Evolutionary conservation across 495 filamentous ascomycete species (phyloP), one percentile per base, ranked within the genome.

Genomic region (Lophium mytilinum): DNA sequence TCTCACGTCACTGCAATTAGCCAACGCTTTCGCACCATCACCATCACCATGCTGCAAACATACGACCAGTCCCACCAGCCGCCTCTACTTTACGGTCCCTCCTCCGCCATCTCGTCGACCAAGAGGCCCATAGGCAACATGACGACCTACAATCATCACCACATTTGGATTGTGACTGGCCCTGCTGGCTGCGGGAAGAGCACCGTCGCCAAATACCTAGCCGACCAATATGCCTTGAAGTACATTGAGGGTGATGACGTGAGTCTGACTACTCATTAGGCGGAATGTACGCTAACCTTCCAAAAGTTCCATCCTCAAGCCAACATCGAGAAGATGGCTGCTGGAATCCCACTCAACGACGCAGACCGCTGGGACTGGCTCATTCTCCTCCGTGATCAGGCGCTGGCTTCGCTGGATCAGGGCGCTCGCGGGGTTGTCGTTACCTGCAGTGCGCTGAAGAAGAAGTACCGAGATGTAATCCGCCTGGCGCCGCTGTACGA

Each of bases 361-460:
- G 83, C 82, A 60, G 94, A 99, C 72, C 88, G 94, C 56, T 97
- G 94, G 94, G 92, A 95, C 75, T 99, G 94, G 94, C 83, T 99
- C 46, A 92, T 91, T 58, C 76, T 80, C 19, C 80, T 97, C 5
- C 89, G 94, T 64, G 82, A 95, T 63, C 83, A 89, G 55, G 87
- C 90, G 35, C 80, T 89, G 60, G 68, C 66, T 35, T 78, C 81
- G 36, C 73, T 76, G 34, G 72, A 62, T 55, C 66, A 72, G 37
- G 77, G 78, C 1, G 77, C 82, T 0, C 73, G 81, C 36, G 94
- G 92, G 50, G 95, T 96, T 24, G 88, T 99, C 18, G 78, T 99
- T 53, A 95, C 94, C 48, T 99, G 94, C 78, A 95, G 89, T 12
- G 93, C 92, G 4, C 79, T 99, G 50, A 97, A 97, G 76, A 87